Evolutionary conservation across 1,284 basidiomycete genomes (phyloP).

Genomic region (Microbotryum lychnidis-dioicae): DNA sequence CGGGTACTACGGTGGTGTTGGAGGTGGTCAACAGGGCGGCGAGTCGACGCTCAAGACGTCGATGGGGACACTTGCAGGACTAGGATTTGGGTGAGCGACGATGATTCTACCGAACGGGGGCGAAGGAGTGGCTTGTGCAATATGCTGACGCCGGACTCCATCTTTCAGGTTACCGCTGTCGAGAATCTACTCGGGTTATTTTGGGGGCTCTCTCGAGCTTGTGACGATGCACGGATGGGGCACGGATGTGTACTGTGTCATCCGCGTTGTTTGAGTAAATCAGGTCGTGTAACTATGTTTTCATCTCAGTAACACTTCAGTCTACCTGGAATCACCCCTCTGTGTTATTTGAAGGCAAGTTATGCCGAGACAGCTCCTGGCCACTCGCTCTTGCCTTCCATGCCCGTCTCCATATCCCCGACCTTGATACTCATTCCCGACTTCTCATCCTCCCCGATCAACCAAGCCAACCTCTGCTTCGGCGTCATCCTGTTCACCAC

Average conservation of each 20-base stretch:
- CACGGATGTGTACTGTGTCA: constrained; percentile 59
- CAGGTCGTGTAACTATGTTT: no score
- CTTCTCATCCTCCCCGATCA: constrained; percentile 9
- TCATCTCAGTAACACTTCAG: no score
- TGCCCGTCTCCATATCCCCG: constrained; percentile 9
- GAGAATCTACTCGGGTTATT: constrained; percentile 42
- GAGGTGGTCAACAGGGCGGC: constrained; percentile 62
- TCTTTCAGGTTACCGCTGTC: constrained; percentile 13
- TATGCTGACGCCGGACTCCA: background rate
- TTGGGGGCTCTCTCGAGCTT: constrained; percentile 67
- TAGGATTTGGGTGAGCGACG: constrained; percentile 59
- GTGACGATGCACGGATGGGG: constrained; percentile 73
- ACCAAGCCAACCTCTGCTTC: constrained; percentile 16
- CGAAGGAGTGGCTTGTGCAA: no score
- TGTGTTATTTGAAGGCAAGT: no score
- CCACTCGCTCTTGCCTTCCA: constrained; percentile 19
- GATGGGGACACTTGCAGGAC: constrained; percentile 66
- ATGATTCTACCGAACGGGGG: background rate
- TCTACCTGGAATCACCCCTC: no score
- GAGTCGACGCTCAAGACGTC: constrained; percentile 64
- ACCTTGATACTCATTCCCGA: constrained; percentile 10
- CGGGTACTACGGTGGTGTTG: constrained; percentile 45
- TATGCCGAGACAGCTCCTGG: constrained; percentile 3
- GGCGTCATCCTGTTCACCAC: constrained; percentile 8
- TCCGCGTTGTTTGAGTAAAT: constrained; percentile 1